Percentiles rank a stretch among this genome's conserved stretches.
Conservation (phyloP, 352 stramenopile species). For the Phytophthora syringae region DNA sequence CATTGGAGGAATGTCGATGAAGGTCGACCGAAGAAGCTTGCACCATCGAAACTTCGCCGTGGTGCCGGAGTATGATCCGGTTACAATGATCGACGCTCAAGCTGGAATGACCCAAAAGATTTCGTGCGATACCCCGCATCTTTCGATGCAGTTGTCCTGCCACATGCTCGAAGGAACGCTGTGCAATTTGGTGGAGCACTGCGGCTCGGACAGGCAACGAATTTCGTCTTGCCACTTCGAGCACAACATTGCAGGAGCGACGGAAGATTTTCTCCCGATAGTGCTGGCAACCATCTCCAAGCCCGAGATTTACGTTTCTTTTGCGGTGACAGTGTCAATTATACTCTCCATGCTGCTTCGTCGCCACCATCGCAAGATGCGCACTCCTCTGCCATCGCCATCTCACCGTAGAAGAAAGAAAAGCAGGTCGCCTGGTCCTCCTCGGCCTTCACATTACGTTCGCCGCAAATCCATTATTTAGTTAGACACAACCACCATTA, state of each 20-base stretch:
- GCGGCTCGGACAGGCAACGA: constrained; percentile 57
- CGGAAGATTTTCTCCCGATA: constrained; percentile 63
- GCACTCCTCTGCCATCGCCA: constrained; percentile 39
- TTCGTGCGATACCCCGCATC: constrained; percentile 84
- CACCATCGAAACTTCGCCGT: constrained; percentile 88
- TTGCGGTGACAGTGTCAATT: constrained; percentile 60
- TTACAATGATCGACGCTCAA: constrained; percentile 90
- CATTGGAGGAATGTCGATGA: constrained; percentile 72
- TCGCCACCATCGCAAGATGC: constrained; percentile 39
- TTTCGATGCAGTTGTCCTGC: constrained; percentile 91
- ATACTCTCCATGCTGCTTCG: constrained; percentile 69
- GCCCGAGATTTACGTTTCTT: constrained; percentile 61
- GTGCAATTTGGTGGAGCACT: constrained; percentile 86
- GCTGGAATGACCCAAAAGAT: constrained; percentile 91
- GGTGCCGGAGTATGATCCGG: constrained; percentile 89
- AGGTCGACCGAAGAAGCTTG: constrained; percentile 75
- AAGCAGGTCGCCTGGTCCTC: constrained; percentile 24
- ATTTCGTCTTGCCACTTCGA: constrained; percentile 80
- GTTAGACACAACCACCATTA: constrained; percentile 25
- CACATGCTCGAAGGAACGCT: constrained; percentile 93
- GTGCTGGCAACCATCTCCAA: constrained; percentile 50
- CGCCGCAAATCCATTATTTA: constrained; percentile 62
- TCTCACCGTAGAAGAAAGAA: constrained; percentile 36
- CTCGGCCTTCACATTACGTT: constrained; percentile 34
- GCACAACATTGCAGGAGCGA: constrained; percentile 77